Evolutionary conservation across 805 yeast species (phyloP).

Genomic region (Candida caryicola): DNA sequence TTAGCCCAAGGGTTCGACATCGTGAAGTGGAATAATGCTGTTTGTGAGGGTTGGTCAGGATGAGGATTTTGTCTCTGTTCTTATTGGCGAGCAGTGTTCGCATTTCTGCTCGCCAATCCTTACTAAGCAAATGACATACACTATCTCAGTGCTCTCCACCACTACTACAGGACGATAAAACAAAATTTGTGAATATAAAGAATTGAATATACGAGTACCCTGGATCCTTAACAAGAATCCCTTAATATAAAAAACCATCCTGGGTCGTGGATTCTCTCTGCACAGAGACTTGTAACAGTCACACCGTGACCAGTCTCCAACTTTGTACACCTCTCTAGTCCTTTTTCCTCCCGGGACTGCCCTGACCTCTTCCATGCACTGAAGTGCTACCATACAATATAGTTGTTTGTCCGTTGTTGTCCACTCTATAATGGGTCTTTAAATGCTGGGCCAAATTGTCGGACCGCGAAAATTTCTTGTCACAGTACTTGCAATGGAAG

Average conservation of each 20-base stretch:
- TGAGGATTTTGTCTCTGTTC: no score
- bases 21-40: neutral
- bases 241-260: no score
- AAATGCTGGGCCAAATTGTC: conserved; percentile 46
- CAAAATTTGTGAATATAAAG: no score
- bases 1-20: conserved; percentile 30
- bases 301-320: no score
- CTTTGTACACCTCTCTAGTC: conserved; percentile 3
- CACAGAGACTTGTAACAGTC: no score
- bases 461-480: conserved; percentile 40
- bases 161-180: no score
- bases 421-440: conserved; percentile 32
- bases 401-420: conserved; percentile 9
- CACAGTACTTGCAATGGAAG: conserved; percentile 44
- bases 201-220: no score
- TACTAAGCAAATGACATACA: no score
- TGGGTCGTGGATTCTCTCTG: no score
- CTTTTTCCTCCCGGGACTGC: neutral
- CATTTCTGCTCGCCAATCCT: conserved; percentile 1
- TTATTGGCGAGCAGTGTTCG: no score
- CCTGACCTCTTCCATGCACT: conserved; percentile 1
- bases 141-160: no score
- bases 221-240: no score
- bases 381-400: conserved; percentile 7
- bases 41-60: conserved; percentile 5